phyloP scores from a whole-genome alignment of 352 stramenopile species.

The Blastocystis sp. region DNA sequence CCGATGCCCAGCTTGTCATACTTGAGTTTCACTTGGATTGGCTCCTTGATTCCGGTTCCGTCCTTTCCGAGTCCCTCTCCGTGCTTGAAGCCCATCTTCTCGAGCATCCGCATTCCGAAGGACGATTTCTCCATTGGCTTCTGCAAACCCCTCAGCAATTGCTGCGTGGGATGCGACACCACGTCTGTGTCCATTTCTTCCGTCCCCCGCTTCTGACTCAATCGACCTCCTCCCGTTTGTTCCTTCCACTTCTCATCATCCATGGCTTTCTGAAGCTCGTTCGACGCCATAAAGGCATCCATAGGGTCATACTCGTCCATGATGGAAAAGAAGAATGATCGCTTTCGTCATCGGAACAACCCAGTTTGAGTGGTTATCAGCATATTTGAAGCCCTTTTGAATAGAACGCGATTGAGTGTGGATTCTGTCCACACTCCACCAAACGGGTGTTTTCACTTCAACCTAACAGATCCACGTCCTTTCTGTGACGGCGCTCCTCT shows the following conservation, averaged over 20 bases:
- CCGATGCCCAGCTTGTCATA: conserved; percentile 65
- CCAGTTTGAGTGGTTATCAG: no score
- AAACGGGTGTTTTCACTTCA: no score
- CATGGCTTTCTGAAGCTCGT: neutral
- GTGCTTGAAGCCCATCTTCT: conserved; percentile 69
- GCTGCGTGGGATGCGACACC: neutral
- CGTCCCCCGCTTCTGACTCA: conserved; percentile 12
- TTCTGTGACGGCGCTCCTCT: neutral
- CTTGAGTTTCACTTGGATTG: conserved; percentile 51
- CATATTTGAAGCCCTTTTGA: no score
- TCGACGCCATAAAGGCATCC: conserved; percentile 48
- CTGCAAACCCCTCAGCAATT: conserved; percentile 18
- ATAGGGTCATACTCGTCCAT: conserved; percentile 65
- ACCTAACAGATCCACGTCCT: neutral
- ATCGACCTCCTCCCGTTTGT: conserved; percentile 3
- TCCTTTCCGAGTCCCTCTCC: conserved; percentile 66
- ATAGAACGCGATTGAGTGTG: no score
- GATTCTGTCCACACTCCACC: no score
- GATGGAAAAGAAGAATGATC: conserved; percentile 49
- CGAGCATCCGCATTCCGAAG: conserved; percentile 62
- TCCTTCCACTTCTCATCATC: conserved; percentile 20
- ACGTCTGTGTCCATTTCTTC: neutral
- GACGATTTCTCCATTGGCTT: conserved; percentile 23
- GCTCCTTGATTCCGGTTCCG: conserved; percentile 62
- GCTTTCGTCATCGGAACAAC: neutral